These are phyloP conservation scores for Acacia acuminata DNA, from an alignment of 306 rosid genomes.

Conservation along the genomic window DNA sequence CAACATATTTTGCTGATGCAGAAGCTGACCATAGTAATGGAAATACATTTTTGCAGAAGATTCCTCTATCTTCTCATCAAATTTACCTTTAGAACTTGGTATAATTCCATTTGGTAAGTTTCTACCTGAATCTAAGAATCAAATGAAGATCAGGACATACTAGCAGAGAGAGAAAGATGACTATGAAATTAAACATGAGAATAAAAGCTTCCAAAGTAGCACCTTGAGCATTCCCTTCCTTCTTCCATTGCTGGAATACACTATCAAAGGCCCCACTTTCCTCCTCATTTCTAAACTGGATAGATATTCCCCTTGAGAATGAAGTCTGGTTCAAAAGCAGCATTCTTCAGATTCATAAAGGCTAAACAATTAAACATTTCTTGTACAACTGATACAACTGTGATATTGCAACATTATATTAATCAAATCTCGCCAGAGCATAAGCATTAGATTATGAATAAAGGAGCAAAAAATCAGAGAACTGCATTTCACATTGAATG, in stretches of 20 bases:
- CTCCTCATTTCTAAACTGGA: slow-evolving; percentile 73
- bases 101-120: slow-evolving; percentile 61
- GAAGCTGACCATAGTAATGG: slow-evolving; percentile 92
- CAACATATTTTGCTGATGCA: slow-evolving; percentile 89
- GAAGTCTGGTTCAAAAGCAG: slow-evolving; percentile 54
- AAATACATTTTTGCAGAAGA: slow-evolving; percentile 97
- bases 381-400: neutral
- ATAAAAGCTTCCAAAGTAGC: slow-evolving; percentile 32
- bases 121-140: slow-evolving; percentile 44
- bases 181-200: neutral
- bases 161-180: neutral
- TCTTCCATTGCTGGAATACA: slow-evolving; percentile 75
- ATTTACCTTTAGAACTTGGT: slow-evolving; percentile 65
- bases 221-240: slow-evolving; percentile 69
- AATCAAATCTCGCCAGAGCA: neutral
- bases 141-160: neutral
- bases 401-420: neutral
- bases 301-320: slow-evolving; percentile 61
- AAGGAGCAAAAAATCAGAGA: neutral
- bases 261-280: slow-evolving; percentile 71
- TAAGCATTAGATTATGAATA: neutral
- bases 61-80: slow-evolving; percentile 89
- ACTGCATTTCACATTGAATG: neutral
- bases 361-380: slow-evolving; percentile 25
- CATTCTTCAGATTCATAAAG: slow-evolving; percentile 26